Conservation (phyloP, 163 green algal species). For the Prototheca cutis region DNA sequence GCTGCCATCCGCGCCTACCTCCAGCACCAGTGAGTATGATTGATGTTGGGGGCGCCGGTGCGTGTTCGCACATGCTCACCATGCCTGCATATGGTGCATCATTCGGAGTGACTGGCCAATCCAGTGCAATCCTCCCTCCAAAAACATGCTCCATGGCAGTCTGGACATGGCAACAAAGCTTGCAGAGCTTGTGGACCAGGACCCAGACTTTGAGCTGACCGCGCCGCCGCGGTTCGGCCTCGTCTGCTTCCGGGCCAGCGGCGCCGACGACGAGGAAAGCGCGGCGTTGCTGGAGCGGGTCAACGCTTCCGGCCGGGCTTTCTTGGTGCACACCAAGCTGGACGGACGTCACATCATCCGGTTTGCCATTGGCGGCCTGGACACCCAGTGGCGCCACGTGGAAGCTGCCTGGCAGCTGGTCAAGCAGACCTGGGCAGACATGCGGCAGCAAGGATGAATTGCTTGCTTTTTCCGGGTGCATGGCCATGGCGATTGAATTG, state of each 20-base stretch:
- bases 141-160: not conserved
- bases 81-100: too few relatives aligned
- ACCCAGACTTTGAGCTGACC: slow-evolving; percentile 54
- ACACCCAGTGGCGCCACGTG: slow-evolving; percentile 50
- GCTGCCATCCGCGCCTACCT: slow-evolving; percentile 51
- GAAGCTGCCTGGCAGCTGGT: slow-evolving; percentile 46
- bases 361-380: slow-evolving; percentile 45
- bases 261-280: slow-evolving; percentile 18
- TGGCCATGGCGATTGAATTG: too few relatives aligned
- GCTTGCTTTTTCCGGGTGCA: not conserved
- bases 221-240: slow-evolving; percentile 55
- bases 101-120: too few relatives aligned
- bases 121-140: too few relatives aligned
- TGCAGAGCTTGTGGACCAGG: slow-evolving; percentile 33
- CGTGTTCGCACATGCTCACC: too few relatives aligned
- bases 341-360: slow-evolving; percentile 46
- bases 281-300: slow-evolving; percentile 46
- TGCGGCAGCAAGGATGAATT: too few relatives aligned
- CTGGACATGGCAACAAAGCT: slow-evolving; percentile 41
- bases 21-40: slow-evolving; percentile 14
- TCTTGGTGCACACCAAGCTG: slow-evolving; percentile 66
- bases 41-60: too few relatives aligned
- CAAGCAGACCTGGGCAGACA: too few relatives aligned
- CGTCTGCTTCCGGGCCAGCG: slow-evolving; percentile 58
- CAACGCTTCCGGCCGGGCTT: slow-evolving; percentile 47